Evolutionary conservation across 2,329 filamentous ascomycete species (phyloP).

Genomic region (Trichothecium roseum): DNA sequence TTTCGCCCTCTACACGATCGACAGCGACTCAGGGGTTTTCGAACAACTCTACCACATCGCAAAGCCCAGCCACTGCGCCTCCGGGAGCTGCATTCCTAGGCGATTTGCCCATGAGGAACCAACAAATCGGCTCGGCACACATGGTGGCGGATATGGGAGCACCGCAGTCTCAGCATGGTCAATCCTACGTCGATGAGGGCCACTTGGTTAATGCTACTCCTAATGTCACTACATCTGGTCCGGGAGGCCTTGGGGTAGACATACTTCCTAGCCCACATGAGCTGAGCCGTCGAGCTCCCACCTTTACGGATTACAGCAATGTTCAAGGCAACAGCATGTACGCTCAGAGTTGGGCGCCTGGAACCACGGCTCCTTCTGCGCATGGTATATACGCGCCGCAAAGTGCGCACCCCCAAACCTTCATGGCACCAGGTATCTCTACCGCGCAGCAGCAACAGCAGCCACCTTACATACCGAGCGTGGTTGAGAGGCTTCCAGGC

Average conservation of each 20-base stretch:
- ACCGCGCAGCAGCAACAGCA: constrained; percentile 14
- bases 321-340: constrained; percentile 29
- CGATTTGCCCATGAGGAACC: constrained; percentile 32
- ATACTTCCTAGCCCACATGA: constrained; percentile 35
- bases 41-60: constrained; percentile 22
- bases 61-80: constrained; percentile 20
- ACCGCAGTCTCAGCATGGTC: constrained; percentile 3
- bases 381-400: constrained; percentile 37
- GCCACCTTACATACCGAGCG: constrained; percentile 7
- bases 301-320: constrained; percentile 35
- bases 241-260: constrained; percentile 28
- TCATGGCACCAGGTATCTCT: constrained; percentile 21
- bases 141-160: constrained; percentile 29
- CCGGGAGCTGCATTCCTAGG: constrained; percentile 26
- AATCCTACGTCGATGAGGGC: constrained; percentile 28
- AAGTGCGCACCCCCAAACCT: constrained; percentile 17
- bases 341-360: constrained; percentile 31
- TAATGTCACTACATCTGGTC: constrained; percentile 21
- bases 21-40: constrained; percentile 22
- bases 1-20: constrained; percentile 22
- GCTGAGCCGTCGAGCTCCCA: constrained; percentile 32
- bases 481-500: constrained; percentile 23
- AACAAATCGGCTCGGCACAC: constrained; percentile 16
- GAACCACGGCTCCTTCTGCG: constrained; percentile 28
- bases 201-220: constrained; percentile 23